Percentiles rank a stretch among this genome's conserved stretches.
phyloP scores from a whole-genome alignment of 169 alveolate genomes.

The Besnoitia besnoiti region DNA sequence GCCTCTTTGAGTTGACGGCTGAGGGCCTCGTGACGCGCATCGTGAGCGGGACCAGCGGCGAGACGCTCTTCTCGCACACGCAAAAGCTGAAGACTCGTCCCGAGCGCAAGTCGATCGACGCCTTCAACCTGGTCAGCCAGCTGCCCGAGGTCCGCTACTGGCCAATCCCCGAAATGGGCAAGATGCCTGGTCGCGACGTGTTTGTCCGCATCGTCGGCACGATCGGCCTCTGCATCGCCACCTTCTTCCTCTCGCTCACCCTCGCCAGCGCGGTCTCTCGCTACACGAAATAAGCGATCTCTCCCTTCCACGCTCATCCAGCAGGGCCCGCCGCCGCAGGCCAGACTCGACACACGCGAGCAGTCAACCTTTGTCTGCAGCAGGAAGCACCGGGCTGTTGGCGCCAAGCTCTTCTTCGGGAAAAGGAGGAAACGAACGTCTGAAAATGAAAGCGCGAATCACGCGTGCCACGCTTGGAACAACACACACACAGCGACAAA shows the following conservation, averaged over 20 bases:
- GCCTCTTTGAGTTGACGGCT: slow-evolving; percentile 82
- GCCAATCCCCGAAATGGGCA: slow-evolving; percentile 82
- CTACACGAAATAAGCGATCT: slow-evolving; percentile 26
- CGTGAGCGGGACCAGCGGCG: slow-evolving; percentile 81
- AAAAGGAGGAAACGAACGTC: not conserved
- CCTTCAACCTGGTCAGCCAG: slow-evolving; percentile 68
- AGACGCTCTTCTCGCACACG: slow-evolving; percentile 78
- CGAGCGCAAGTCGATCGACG: slow-evolving; percentile 71
- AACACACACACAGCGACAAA: too few relatives aligned
- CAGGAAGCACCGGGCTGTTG: too few relatives aligned
- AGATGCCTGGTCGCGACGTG: slow-evolving; percentile 81
- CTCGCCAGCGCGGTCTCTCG: slow-evolving; percentile 53
- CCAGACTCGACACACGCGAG: too few relatives aligned
- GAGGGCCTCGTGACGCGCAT: slow-evolving; percentile 82
- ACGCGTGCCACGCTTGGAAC: too few relatives aligned
- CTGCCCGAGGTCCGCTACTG: slow-evolving; percentile 79
- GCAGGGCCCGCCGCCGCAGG: too few relatives aligned
- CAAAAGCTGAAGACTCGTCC: slow-evolving; percentile 77
- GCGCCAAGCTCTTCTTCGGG: not conserved
- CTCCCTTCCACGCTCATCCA: too few relatives aligned
- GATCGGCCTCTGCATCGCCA: slow-evolving; percentile 80
- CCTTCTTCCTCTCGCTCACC: slow-evolving; percentile 57
- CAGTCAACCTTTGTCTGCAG: too few relatives aligned
- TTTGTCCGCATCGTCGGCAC: slow-evolving; percentile 86
- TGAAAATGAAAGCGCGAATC: not conserved